Evolutionary conservation across 345 rosid species (phyloP).

Genomic region (Eucalyptus grandis): DNA sequence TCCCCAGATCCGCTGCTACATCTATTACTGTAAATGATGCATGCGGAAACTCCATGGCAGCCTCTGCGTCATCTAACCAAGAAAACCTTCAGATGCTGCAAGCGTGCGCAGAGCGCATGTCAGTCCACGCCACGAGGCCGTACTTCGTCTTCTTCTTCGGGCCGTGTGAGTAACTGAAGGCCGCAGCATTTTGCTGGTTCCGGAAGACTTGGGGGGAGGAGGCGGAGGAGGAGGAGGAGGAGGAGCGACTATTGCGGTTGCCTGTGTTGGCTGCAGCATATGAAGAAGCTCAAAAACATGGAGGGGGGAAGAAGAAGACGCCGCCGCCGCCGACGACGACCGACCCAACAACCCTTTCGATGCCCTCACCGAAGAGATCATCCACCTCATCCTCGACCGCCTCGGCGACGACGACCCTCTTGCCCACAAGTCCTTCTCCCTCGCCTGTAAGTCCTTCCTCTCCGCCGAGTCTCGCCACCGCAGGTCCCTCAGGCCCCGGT

Average conservation of each 20-base stretch:
- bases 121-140: background rate
- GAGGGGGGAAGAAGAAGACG: background rate
- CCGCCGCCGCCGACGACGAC: background rate
- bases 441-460: constrained; percentile 41
- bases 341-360: constrained; percentile 18
- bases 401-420: constrained; percentile 20
- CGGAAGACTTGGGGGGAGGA: background rate
- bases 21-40: background rate
- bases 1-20: background rate
- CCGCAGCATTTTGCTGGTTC: background rate
- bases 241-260: background rate
- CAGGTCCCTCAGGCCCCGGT: constrained; percentile 36
- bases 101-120: background rate
- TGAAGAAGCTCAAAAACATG: background rate
- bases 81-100: background rate
- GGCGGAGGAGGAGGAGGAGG: background rate
- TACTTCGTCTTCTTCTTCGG: background rate
- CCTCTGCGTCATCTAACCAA: background rate
- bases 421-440: constrained; percentile 44
- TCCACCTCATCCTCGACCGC: constrained; percentile 40
- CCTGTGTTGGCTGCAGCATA: background rate
- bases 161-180: background rate
- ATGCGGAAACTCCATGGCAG: background rate
- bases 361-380: constrained; percentile 39
- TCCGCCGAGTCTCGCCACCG: constrained; percentile 35